A percentile compares a stretch with the other conserved stretches of the same genome.
Evolutionary conservation across 2,329 filamentous ascomycete species (phyloP).

Genomic region (Monosporascus sp.): DNA sequence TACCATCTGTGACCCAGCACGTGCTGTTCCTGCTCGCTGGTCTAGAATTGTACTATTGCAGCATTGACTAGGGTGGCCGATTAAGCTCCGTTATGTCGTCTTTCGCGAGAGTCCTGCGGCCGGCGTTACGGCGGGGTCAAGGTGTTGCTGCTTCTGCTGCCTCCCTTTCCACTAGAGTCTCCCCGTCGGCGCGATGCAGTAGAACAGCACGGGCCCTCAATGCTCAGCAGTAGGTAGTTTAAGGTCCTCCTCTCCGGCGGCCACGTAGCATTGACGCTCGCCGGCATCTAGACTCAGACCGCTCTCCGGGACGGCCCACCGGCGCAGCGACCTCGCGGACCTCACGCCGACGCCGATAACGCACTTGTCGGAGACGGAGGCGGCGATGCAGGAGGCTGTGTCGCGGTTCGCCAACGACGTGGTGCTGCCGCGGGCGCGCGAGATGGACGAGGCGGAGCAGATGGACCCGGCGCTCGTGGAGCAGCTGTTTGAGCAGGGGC

Average conservation of each 20-base stretch:
- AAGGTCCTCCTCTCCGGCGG: neutral
- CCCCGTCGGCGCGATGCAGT: constrained; percentile 20
- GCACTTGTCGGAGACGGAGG: constrained; percentile 84
- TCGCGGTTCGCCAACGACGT: constrained; percentile 86
- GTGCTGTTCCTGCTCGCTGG: neutral
- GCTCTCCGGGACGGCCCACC: constrained; percentile 56
- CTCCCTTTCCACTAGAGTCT: constrained; percentile 12
- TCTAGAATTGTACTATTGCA: neutral
- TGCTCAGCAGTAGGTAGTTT: constrained; percentile 26
- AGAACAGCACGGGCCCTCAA: constrained; percentile 20
- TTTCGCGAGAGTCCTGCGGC: constrained; percentile 45
- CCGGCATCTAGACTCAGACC: constrained; percentile 21
- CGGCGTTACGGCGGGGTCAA: constrained; percentile 43
- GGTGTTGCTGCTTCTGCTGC: constrained; percentile 19
- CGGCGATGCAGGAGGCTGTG: constrained; percentile 83
- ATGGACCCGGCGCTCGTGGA: constrained; percentile 90
- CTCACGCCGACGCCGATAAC: constrained; percentile 89
- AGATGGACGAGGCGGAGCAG: constrained; percentile 93
- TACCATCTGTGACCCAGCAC: neutral
- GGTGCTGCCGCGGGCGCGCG: constrained; percentile 83
- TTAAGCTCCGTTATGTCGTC: constrained; percentile 36
- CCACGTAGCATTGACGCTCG: constrained; percentile 1
- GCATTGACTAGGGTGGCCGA: constrained; percentile 3
- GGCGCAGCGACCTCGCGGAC: constrained; percentile 63
- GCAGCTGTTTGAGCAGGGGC: constrained; percentile 91